phyloP scores from a whole-genome alignment of 2,329 filamentous ascomycete genomes.

The Bisporella sp. region DNA sequence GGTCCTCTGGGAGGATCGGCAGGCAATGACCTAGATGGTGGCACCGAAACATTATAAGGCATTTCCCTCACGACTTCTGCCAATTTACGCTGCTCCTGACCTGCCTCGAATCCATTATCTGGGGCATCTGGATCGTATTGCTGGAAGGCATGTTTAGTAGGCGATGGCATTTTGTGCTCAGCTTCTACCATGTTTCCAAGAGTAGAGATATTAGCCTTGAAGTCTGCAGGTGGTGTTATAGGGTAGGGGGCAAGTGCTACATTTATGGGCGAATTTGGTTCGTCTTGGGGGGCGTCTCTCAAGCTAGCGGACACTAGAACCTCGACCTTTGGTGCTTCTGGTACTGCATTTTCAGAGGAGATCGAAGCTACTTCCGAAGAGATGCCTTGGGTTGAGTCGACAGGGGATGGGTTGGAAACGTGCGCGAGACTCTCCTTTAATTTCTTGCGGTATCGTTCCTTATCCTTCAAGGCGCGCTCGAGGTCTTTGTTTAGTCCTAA shows the following conservation, averaged over 20 bases:
- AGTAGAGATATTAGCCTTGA: constrained; percentile 10
- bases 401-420: constrained; percentile 24
- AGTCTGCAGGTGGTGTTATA: constrained; percentile 55
- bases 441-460: constrained; percentile 88
- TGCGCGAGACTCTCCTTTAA: constrained; percentile 63
- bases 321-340: constrained; percentile 8
- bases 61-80: constrained; percentile 38
- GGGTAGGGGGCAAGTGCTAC: constrained; percentile 55
- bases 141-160: constrained; percentile 51
- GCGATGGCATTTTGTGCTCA: constrained; percentile 51
- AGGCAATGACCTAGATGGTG: constrained; percentile 48
- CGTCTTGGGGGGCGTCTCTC: constrained; percentile 14
- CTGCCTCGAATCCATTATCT: constrained; percentile 30
- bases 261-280: constrained; percentile 49
- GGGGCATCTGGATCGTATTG: constrained; percentile 39
- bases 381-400: constrained; percentile 22
- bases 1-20: constrained; percentile 32
- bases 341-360: constrained; percentile 13
- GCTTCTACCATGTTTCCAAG: constrained; percentile 41
- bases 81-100: constrained; percentile 35
- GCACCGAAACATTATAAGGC: constrained; percentile 43
- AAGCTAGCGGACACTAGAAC: constrained; percentile 20
- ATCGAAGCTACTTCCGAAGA: constrained; percentile 21
- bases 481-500: constrained; percentile 90
- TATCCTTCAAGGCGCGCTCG: constrained; percentile 84